phyloP scores from a whole-genome alignment of 23 red algal genomes.

The Chondrus crispus region DNA sequence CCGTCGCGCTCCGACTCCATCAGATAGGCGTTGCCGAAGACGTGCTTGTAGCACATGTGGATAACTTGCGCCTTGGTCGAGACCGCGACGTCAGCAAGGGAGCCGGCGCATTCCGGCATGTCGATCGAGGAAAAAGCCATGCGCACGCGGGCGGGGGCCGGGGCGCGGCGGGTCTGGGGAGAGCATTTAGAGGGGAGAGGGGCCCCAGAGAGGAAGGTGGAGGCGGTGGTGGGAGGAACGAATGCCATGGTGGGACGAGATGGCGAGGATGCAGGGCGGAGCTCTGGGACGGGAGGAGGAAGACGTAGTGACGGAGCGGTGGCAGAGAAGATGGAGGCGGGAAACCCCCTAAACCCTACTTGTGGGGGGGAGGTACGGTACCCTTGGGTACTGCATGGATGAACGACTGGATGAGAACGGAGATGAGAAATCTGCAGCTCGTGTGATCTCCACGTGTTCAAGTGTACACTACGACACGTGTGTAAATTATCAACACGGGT shows the following conservation, averaged over 20 bases:
- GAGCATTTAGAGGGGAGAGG: not conserved
- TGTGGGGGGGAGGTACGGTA: no score
- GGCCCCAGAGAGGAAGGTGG: not conserved
- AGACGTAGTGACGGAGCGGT: no score
- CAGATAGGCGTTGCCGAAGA: conserved; percentile 53
- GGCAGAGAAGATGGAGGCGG: no score
- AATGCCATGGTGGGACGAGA: conserved; percentile 17
- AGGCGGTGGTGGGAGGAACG: not conserved
- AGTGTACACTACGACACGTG: no score
- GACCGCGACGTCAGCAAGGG: not conserved
- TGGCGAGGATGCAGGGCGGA: not conserved
- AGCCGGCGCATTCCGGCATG: not conserved
- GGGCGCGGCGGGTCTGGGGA: not conserved
- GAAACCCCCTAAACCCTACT: no score
- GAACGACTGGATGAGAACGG: no score
- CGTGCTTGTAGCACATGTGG: conserved; percentile 7
- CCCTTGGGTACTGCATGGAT: no score
- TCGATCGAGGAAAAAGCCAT: conserved; percentile 65
- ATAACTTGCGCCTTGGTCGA: conserved; percentile 4
- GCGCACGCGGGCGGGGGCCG: not conserved
- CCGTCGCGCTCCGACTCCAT: conserved; percentile 30
- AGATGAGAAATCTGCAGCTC: no score
- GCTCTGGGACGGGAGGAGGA: not conserved
- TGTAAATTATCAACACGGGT: no score
- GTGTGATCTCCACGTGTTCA: no score